A percentile compares a stretch with the other conserved stretches of the same genome.
Conservation (phyloP, 352 stramenopile genomes). For the Globisporangium sylvaticum region DNA sequence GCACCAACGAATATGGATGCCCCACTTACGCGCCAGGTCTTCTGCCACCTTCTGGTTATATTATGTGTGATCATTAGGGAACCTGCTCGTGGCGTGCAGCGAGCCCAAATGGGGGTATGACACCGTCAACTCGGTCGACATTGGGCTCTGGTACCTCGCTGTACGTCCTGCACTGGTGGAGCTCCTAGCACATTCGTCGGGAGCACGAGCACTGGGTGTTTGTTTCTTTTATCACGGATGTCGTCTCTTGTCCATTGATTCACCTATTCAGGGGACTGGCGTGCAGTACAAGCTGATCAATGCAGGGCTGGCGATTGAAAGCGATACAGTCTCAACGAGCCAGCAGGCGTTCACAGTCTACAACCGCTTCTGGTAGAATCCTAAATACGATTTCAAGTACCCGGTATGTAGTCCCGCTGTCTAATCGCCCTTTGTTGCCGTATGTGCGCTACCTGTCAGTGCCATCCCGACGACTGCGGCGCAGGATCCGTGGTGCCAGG, state of each 20-base stretch:
- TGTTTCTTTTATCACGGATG: not conserved
- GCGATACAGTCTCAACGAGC: constrained; percentile 21
- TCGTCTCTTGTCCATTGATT: not conserved
- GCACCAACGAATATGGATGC: not conserved
- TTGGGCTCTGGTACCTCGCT: constrained; percentile 64
- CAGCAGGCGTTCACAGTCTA: constrained; percentile 26
- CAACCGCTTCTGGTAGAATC: constrained; percentile 36
- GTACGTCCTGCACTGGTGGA: constrained; percentile 21
- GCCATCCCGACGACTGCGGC: constrained; percentile 28
- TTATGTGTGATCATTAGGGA: constrained; percentile 17
- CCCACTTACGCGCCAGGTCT: too few relatives aligned
- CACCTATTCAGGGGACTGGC: constrained; percentile 40
- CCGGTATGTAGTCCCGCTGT: not conserved
- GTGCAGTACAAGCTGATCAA: constrained; percentile 85
- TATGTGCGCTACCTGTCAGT: constrained; percentile 15
- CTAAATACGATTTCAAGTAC: not conserved
- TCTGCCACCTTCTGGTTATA: too few relatives aligned
- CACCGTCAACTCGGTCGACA: constrained; percentile 66
- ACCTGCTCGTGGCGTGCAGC: constrained; percentile 36
- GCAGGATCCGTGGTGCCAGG: constrained; percentile 68
- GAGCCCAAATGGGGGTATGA: constrained; percentile 59
- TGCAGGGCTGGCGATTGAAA: constrained; percentile 42
- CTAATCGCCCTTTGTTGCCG: not conserved
- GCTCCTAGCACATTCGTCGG: not conserved
- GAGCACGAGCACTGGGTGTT: too few relatives aligned